Conservation (phyloP, 768 basidiomycete genomes). For the Exidia glandulosa region DNA sequence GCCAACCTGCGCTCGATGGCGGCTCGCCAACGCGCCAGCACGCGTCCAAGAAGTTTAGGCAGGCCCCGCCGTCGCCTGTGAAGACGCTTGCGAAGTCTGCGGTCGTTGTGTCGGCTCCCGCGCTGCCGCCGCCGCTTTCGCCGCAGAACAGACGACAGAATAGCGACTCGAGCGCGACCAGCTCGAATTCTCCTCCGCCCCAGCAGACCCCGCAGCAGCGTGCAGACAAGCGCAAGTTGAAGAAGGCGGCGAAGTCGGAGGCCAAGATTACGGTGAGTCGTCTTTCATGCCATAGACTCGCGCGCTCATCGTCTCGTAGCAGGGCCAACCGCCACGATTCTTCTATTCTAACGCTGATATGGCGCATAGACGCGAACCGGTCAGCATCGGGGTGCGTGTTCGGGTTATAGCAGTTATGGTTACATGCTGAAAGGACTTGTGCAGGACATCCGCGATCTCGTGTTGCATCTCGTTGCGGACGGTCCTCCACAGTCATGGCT, state of each 20-base stretch:
- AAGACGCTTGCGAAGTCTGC: background rate
- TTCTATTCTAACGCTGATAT: constrained; percentile 77
- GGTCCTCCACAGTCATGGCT: constrained; percentile 83
- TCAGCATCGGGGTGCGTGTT: constrained; percentile 65
- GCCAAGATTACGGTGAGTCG: constrained; percentile 50
- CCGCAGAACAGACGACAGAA: too few species aligned
- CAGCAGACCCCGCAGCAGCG: too few species aligned
- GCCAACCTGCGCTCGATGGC: background rate
- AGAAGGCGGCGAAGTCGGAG: constrained; percentile 52
- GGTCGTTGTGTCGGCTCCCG: background rate
- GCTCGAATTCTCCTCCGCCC: too few species aligned
- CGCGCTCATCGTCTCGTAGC: constrained; percentile 10
- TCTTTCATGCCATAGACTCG: constrained; percentile 5
- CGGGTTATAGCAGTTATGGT: background rate
- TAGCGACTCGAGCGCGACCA: too few species aligned
- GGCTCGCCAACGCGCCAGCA: background rate
- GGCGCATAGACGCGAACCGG: constrained; percentile 53
- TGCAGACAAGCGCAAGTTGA: constrained; percentile 56
- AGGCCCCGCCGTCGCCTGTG: background rate
- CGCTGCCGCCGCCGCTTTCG: too few species aligned
- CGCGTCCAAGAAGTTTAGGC: background rate
- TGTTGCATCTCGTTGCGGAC: constrained; percentile 72
- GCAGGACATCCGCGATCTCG: constrained; percentile 82
- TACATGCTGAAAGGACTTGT: background rate
- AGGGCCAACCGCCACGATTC: constrained; percentile 59